A percentile compares a stretch with the other conserved stretches of the same genome.
These are phyloP conservation scores for Ogataea corticis DNA, from an alignment of 805 yeast genomes.

Conservation along the genomic window DNA sequence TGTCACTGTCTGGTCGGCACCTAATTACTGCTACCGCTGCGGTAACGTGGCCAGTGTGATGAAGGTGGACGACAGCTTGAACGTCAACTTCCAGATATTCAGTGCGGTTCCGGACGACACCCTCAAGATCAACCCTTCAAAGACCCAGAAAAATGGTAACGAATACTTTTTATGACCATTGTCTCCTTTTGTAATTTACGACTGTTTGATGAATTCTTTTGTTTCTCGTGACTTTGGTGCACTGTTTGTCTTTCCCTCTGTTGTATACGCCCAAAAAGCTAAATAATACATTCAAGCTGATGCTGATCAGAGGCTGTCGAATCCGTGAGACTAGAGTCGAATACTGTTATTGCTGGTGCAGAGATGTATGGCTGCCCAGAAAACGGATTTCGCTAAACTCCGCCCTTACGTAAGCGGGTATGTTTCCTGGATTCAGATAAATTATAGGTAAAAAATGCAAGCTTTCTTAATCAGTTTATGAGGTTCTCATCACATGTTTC, in stretches of 20 bases:
- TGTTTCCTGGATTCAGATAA: too few relatives aligned
- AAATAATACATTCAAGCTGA: background rate
- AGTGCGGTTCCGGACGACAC: slow-evolving; percentile 91
- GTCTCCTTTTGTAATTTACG: slow-evolving; percentile 9
- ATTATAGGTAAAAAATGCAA: too few relatives aligned
- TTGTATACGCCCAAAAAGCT: background rate
- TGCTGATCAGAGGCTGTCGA: too few relatives aligned
- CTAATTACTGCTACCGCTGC: slow-evolving; percentile 95
- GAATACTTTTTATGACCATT: slow-evolving; percentile 36
- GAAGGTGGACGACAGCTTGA: slow-evolving; percentile 86
- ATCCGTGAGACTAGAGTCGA: too few relatives aligned
- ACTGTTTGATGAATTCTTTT: slow-evolving; percentile 10
- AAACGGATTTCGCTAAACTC: too few relatives aligned
- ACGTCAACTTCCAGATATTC: slow-evolving; percentile 90
- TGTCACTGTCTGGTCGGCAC: slow-evolving; percentile 98
- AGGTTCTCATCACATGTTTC: too few relatives aligned
- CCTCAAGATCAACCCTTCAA: slow-evolving; percentile 36
- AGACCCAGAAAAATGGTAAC: slow-evolving; percentile 37
- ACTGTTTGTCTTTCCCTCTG: background rate
- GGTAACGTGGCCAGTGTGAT: slow-evolving; percentile 98
- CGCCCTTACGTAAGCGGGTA: too few relatives aligned
- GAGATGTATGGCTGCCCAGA: too few relatives aligned
- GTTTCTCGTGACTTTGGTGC: slow-evolving; percentile 1
- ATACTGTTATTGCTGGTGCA: too few relatives aligned
- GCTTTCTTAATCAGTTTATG: too few relatives aligned